Evolutionary conservation across 2,329 filamentous ascomycete genomes (phyloP), one percentile per base, ranked within the genome.

Genomic region (Apiospora hydei): DNA sequence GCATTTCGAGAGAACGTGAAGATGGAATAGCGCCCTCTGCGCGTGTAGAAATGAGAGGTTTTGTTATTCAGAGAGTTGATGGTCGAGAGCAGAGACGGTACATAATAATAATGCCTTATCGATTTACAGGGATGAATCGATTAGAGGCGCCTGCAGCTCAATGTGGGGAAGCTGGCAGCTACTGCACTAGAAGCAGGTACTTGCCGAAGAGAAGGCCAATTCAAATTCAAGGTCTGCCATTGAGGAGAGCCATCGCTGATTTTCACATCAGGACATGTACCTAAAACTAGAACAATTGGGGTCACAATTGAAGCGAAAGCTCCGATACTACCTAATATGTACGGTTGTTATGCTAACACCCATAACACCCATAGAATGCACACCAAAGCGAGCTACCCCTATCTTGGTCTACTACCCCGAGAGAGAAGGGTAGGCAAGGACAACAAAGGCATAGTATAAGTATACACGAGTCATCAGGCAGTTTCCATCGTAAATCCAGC

Each of bases 1-100:
- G 91, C 88, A 89, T 90, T 46, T 66, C 78, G 75, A 30, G 5
- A 47, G 41, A 47, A 47, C 8, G 13, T 13, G 30, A 11, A 41
- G 2, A 64, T 13, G 21, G 21, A 51, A 13, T n/a, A 14, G 1
- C 41, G 18, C 34, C 41, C 30, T n/a, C 34, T 64, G 57, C 57
- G 34, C 57, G 57, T 64, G 30, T 64, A 10, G 18, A 11, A 64
- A 21, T 13, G n/a, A 24, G 21, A 41, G 30, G 34, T 64, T 64
- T 7, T 64, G 18, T 41, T 38, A 5, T 5, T 41, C 21, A 7
- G 10, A 30, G 41, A 11, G 4, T 64, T 30, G 34, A 61, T 61
- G 11, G 16, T 21, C 30, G 41, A 64, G 57, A 41, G 57, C 34
- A 64, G 34, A 64, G 57, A 38, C 18, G 10, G 24, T 26, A 64